A percentile compares a stretch with the other conserved stretches of the same genome.
These are phyloP conservation scores for Eucalyptus virginea DNA, from an alignment of 345 rosid genomes.

Conservation along the genomic window DNA sequence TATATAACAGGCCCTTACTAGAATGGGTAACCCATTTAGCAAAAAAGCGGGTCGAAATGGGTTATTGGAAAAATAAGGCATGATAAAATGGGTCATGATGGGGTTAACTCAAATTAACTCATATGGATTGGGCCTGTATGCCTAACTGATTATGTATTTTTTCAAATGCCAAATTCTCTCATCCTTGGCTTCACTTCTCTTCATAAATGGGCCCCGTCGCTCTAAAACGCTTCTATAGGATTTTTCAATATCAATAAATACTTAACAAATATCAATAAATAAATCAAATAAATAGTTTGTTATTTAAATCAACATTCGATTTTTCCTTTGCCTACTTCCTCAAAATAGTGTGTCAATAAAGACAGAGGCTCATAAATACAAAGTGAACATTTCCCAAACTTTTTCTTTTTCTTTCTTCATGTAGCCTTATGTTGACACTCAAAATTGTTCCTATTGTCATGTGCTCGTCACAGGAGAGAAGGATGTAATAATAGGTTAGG, in stretches of 20 bases:
- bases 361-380: neutral
- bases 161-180: neutral
- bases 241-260: neutral
- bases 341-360: neutral
- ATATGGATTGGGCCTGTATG: neutral
- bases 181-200: neutral
- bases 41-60: neutral
- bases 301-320: neutral
- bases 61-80: neutral
- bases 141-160: neutral
- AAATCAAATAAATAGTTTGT: neutral
- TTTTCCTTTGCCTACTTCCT: neutral
- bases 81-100: no score
- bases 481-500: no score
- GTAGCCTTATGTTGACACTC: neutral
- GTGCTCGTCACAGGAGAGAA: no score
- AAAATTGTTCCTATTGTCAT: no score
- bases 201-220: neutral
- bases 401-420: neutral
- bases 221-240: neutral
- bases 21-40: neutral
- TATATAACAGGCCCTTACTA: neutral
- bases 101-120: neutral
- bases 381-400: neutral
- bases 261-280: neutral